These are phyloP conservation scores for Zopfochytrium polystomum DNA, from an alignment of 371 early-diverging fungal genomes.

Conservation along the genomic window DNA sequence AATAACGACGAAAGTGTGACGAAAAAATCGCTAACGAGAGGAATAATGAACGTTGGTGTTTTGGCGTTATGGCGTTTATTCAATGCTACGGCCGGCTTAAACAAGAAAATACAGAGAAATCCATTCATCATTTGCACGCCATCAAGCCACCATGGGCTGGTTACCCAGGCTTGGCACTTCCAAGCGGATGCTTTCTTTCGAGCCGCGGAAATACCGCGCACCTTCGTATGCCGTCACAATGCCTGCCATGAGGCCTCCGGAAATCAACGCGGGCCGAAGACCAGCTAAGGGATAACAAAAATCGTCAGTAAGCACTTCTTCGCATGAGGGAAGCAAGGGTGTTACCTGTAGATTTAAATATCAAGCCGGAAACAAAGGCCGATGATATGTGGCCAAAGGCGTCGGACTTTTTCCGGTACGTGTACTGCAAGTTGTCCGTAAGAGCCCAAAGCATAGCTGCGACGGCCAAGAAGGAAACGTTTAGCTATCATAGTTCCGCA, in stretches of 20 bases:
- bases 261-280: conserved; percentile 41
- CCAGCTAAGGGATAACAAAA: conserved; percentile 24
- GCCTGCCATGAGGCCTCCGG: conserved; percentile 35
- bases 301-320: not conserved
- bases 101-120: no score
- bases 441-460: conserved; percentile 46
- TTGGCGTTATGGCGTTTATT: no score
- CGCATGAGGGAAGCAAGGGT: not conserved
- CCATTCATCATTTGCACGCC: no score
- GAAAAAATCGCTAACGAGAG: no score
- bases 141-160: no score
- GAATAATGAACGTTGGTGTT: no score
- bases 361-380: conserved; percentile 45
- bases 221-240: conserved; percentile 42
- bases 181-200: no score
- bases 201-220: no score
- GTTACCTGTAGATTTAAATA: conserved; percentile 50
- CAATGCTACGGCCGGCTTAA: no score
- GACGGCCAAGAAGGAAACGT: not conserved
- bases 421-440: conserved; percentile 36
- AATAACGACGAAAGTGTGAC: no score
- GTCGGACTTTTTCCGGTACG: conserved; percentile 31
- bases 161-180: no score
- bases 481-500: not conserved
- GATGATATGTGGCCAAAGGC: conserved; percentile 47